Base-by-base conservation (phyloP, 305 asterid species). In the Andrographis paniculata region DNA sequence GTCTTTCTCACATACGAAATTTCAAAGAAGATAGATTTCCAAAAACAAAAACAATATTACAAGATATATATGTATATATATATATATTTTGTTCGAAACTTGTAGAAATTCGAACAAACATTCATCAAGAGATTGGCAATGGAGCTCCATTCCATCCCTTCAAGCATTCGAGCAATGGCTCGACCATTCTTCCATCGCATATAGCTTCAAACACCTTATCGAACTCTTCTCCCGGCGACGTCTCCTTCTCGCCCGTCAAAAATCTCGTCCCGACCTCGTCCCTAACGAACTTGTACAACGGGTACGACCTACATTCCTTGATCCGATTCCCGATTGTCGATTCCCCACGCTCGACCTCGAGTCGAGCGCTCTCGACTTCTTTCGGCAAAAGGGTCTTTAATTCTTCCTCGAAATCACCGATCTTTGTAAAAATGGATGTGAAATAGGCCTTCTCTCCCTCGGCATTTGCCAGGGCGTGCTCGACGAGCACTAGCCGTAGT, bases 101-200 rank as follows among this genome's bases (percentile, higher is more conserved):
- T 8, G 8, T 3, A 24, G 30, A 24, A 24, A 24, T n/a, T n/a
- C 30, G 8, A 24, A 8, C 6, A 24, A 24, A 24, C 30, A 4
- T 24, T 24, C 30, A 24, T 3, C 30, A 24, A 24, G n/a, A n/a
- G 23, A 79, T 72, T 17, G 84, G 81, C 15, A 75, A 66, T 33
- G 84, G 88, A 11, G 70, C 76, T 18, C 84, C 88, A 35, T 70
- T 70, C 88, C 88, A 79, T 9, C 62, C 66, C 55, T 75, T 36
- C 20, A 79, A 68, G 42, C 84, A 79, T 20, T 76, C 77, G 56
- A 79, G 59, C 56, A 75, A 65, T 8, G 88, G 84, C 58, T 75
- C 88, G 39, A 75, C 60, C 9, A 79, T 58, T 14, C 42, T 15
- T 0, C 78, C 77, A 1, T 70, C 63, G 55, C 70, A 55, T 62